Base-by-base conservation (phyloP, 176 grass and related monocot genomes). In the Cenchrus fungigraminus region DNA sequence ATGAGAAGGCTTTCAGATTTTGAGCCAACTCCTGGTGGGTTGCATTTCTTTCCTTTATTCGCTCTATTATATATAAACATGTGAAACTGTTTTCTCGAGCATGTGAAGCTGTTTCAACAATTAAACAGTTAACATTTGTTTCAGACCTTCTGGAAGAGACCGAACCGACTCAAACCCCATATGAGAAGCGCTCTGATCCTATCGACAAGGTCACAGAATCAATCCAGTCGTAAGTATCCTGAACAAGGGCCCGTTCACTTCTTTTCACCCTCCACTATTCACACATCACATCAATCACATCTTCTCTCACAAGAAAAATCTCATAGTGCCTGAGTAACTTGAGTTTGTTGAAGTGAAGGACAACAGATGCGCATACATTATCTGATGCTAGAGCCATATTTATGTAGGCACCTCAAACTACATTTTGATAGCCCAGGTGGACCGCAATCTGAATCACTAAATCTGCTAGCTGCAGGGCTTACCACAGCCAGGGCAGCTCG, bases 81-180 rank as follows among this genome's bases (percentile, higher is more conserved):
- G 56, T 59, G 37, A 59, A 65, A 44, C 71, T 74, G 29, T 62
- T 82, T 80, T 25, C 31, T 84, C 15, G 10, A 51, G 66, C 13
- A 56, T 56, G 56, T 59, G 46, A 59, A 65, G 34, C 59, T 74
- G 29, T 65, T 83, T 78, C 65, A 31, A 71, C 12, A 44, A 79
- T 61, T 69, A 77, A 53, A 67, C 46, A 50, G 7, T 58, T 20
- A 47, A 72, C 51, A 55, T 85, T 47, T 53, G 50, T 80, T 86
- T 77, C 79, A 98, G 95, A 93, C 46, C 72, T 92, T 55, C 55
- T 98, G 84, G 84, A 79, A 82, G 95, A 98, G 87, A 98, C 91
- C 10, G 92, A 89, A 77, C 86, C 92, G 0, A 95, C 91, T 86
- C 95, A 93, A 86, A 93, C 92, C 67, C 91, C 89, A 45, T 55